Evolutionary conservation across 1,284 basidiomycete species (phyloP), one percentile per base, ranked within the genome.

Genomic region (Kwoniella shivajii): DNA sequence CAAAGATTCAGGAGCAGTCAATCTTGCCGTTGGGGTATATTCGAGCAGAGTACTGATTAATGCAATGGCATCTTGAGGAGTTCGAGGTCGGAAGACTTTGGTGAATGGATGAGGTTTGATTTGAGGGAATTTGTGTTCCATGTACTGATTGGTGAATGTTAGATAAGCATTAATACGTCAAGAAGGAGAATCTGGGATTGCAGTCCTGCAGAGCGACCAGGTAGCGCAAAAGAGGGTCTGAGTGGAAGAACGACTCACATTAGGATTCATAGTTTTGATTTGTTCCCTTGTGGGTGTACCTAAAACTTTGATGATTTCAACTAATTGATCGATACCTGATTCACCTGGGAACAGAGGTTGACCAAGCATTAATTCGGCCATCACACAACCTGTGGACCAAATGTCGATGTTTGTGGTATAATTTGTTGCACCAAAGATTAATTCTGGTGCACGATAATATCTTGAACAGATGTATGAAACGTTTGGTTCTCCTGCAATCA

Each of bases 221-320:
- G n/a, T n/a, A n/a, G n/a, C n/a, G n/a, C n/a, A n/a, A n/a, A n/a
- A n/a, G n/a, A n/a, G n/a, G 22, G 11, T 24, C 22, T 20, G 22
- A 16, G 16, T 38, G 37, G 27, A 42, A 10, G 24, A 22, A 7
- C 24, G 4, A 68, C 75, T 71, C 65, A 77, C 76, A 82, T 95
- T 95, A 49, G 96, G 95, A 80, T 99, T 99, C 95, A 99, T 99
- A 67, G 96, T 98, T 88, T 98, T 98, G 85, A 99, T 99, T 80
- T 99, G 96, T 77, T 99, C 96, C 68, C 95, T 84, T 57, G 95
- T 95, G 0, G 95, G 95, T 22, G 96, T 99, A 20, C 95, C 95
- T 60, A 99, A 86, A 41, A 99, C 93, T 81, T 99, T 99, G 88
- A 99, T 99, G 73, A 99, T 99, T 81, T 99, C 95, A 48, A 99